Conservation (phyloP, 2,329 filamentous ascomycete species). For the Clonostachys sp. region DNA sequence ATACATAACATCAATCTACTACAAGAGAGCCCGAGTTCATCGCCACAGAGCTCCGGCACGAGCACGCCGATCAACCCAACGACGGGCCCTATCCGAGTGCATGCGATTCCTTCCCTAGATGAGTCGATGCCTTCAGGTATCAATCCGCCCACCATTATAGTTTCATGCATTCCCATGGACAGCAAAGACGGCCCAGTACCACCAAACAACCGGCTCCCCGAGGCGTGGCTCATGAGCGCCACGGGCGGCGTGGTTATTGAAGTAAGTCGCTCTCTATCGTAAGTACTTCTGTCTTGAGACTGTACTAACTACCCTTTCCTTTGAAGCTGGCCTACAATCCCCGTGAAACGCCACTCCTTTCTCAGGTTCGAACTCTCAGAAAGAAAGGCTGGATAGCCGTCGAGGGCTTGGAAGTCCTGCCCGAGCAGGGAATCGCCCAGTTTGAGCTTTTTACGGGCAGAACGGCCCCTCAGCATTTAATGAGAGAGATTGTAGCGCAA, state of each 20-base stretch:
- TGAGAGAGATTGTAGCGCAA: conserved; percentile 21
- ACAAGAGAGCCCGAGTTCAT: neutral
- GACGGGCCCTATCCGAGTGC: neutral
- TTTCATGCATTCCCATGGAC: conserved; percentile 4
- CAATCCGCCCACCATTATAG: conserved; percentile 7
- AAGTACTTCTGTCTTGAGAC: neutral
- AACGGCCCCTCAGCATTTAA: conserved; percentile 49
- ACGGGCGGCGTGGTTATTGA: conserved; percentile 51
- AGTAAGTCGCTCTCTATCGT: conserved; percentile 17
- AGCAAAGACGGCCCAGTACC: conserved; percentile 3
- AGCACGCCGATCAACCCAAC: neutral
- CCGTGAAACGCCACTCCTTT: conserved; percentile 48
- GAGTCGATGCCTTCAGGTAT: conserved; percentile 6
- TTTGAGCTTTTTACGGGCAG: conserved; percentile 60
- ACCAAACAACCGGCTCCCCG: conserved; percentile 43
- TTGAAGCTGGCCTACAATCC: conserved; percentile 17
- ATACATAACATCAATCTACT: conserved; percentile 4
- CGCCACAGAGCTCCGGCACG: neutral
- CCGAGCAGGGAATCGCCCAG: conserved; percentile 57
- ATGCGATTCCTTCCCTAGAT: conserved; percentile 17
- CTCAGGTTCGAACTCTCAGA: conserved; percentile 43
- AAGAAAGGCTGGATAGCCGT: conserved; percentile 51
- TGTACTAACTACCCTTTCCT: neutral
- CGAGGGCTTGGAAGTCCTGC: conserved; percentile 54
- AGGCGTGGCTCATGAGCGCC: conserved; percentile 49